Evolutionary conservation across 2,329 filamentous ascomycete species (phyloP).

Genomic region (Acephala macrosclerotiorum): DNA sequence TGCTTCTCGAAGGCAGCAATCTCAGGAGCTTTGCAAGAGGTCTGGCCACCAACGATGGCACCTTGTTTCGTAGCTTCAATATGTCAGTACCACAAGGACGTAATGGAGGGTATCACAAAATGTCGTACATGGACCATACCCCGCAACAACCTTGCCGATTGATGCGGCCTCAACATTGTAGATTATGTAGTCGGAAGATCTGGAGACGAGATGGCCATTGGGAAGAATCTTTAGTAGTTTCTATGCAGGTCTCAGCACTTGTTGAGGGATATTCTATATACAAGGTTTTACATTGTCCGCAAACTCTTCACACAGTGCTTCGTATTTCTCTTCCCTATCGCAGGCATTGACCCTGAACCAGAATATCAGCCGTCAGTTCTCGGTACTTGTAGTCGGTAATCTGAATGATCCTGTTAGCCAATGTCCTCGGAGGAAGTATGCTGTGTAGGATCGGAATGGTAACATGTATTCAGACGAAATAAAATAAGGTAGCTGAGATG

Average conservation of each 20-base stretch:
- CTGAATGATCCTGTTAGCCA: constrained; percentile 38
- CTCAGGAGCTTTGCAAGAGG: constrained; percentile 97
- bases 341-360: constrained; percentile 85
- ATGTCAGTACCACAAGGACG: constrained; percentile 1
- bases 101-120: constrained; percentile 4
- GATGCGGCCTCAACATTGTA: constrained; percentile 96
- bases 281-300: constrained; percentile 77
- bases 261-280: constrained; percentile 46
- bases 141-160: constrained; percentile 85
- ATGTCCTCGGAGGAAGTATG: constrained; percentile 29
- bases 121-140: constrained; percentile 89
- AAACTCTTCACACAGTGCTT: constrained; percentile 82
- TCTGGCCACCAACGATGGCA: constrained; percentile 96
- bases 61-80: constrained; percentile 85
- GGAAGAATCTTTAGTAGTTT: constrained; percentile 85
- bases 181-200: constrained; percentile 97
- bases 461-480: constrained; percentile 76
- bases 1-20: constrained; percentile 91
- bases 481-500: constrained; percentile 97
- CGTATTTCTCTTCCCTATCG: constrained; percentile 89
- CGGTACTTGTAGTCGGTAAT: not conserved
- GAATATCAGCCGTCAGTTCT: constrained; percentile 38
- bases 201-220: constrained; percentile 95
- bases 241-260: constrained; percentile 60
- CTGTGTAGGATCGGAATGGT: constrained; percentile 8